Conservation (phyloP, 164 flowering plant species). For the Buxus sempervirens region DNA sequence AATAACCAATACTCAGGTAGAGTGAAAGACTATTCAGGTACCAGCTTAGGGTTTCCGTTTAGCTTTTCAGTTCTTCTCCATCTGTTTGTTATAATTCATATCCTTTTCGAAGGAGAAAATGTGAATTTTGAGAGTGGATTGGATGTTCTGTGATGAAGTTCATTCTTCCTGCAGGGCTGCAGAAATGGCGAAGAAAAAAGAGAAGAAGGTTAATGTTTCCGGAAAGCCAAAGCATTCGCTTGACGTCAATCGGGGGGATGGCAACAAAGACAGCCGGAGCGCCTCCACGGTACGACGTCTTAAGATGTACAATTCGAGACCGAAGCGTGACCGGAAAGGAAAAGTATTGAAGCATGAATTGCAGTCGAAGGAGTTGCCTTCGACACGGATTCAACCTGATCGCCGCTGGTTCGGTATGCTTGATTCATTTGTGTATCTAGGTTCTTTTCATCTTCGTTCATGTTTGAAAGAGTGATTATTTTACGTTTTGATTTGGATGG, state of each 20-base stretch:
- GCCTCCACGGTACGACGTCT: conserved; percentile 95
- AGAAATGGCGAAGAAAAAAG: conserved; percentile 67
- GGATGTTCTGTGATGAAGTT: background rate
- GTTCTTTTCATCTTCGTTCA: background rate
- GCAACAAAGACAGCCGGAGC: conserved; percentile 39
- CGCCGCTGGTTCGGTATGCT: conserved; percentile 91
- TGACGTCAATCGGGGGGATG: conserved; percentile 56
- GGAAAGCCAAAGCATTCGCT: conserved; percentile 95
- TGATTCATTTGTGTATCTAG: background rate
- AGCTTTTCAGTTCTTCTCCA: too few species aligned
- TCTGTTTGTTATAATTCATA: too few species aligned
- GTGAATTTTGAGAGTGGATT: too few species aligned
- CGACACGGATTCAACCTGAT: conserved; percentile 81
- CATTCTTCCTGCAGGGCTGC: background rate
- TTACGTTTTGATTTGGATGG: too few species aligned
- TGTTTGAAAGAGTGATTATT: background rate
- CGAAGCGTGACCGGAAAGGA: conserved; percentile 63
- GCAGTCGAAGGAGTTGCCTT: conserved; percentile 75
- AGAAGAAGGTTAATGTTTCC: conserved; percentile 59
- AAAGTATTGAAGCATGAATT: conserved; percentile 60
- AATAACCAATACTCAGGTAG: too few species aligned
- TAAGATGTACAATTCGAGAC: conserved; percentile 80
- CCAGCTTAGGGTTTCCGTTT: too few species aligned
- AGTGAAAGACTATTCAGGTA: too few species aligned
- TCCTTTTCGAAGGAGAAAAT: too few species aligned